These are phyloP conservation scores for Phaseolus coccineus DNA, from an alignment of 331 rosid species.

Conservation along the genomic window DNA sequence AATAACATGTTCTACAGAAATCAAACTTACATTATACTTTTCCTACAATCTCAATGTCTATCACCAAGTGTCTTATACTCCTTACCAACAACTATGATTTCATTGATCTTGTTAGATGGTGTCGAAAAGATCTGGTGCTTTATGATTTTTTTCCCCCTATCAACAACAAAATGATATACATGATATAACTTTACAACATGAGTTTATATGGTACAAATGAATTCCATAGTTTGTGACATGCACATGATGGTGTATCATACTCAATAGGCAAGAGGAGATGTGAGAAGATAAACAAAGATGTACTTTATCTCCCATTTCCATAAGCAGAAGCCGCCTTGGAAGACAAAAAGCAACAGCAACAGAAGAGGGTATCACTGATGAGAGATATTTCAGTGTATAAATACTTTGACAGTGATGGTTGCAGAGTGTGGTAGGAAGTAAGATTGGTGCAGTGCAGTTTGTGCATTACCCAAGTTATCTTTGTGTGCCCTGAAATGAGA, in stretches of 20 bases:
- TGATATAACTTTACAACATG: not conserved
- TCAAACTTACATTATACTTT: too few relatives aligned
- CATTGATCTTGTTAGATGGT: not conserved
- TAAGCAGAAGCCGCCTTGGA: not conserved
- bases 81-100: too few relatives aligned
- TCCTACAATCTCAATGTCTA: too few relatives aligned
- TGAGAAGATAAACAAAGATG: not conserved
- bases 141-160: not conserved
- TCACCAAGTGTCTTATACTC: too few relatives aligned
- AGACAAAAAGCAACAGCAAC: constrained; percentile 18
- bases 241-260: not conserved
- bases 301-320: constrained; percentile 3
- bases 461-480: constrained; percentile 28
- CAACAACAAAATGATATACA: not conserved
- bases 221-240: not conserved
- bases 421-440: not conserved
- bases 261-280: constrained; percentile 9
- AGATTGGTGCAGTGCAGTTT: constrained; percentile 30
- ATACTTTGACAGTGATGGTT: constrained; percentile 41
- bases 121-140: not conserved
- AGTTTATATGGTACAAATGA: not conserved
- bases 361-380: not conserved
- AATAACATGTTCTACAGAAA: too few relatives aligned
- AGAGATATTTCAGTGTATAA: constrained; percentile 17
- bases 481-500: constrained; percentile 35